Conservation (phyloP, 2,329 filamentous ascomycete genomes). For the Calonectria honghensis region DNA sequence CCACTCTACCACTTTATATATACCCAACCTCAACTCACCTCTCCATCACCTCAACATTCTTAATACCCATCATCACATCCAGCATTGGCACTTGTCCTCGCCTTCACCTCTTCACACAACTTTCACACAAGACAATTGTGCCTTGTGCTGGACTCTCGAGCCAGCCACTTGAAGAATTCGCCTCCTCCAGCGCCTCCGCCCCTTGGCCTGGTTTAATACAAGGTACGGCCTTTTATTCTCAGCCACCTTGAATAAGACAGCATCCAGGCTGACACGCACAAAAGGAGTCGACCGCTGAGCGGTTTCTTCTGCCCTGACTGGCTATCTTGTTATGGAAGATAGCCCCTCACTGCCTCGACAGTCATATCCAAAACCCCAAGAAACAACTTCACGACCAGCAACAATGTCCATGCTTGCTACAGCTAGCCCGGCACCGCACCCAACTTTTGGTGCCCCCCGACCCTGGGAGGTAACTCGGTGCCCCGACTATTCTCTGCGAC, state of each 20-base stretch:
- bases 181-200: not conserved
- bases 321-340: constrained; percentile 64
- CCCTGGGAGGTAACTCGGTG: constrained; percentile 63
- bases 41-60: constrained; percentile 31
- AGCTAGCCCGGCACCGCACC: constrained; percentile 64
- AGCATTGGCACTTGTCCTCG: not conserved
- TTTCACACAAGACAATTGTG: constrained; percentile 1
- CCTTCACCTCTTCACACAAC: constrained; percentile 4
- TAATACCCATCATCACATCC: constrained; percentile 5
- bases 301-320: constrained; percentile 46
- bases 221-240: constrained; percentile 35
- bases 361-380: constrained; percentile 54
- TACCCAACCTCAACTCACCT: constrained; percentile 35
- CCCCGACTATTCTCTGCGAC: constrained; percentile 59
- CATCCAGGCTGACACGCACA: constrained; percentile 37
- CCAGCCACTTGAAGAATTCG: constrained; percentile 13
- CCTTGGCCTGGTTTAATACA: constrained; percentile 42
- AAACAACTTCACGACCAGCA: constrained; percentile 52
- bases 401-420: constrained; percentile 73
- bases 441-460: constrained; percentile 63
- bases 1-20: constrained; percentile 30
- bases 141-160: constrained; percentile 7
- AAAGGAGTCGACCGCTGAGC: constrained; percentile 47
- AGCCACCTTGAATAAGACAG: constrained; percentile 13
- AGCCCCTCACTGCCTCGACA: constrained; percentile 59